A percentile compares a stretch with the other conserved stretches of the same genome.
Conservation (phyloP, 768 basidiomycete species). For the Clitopilus hobsonii region DNA sequence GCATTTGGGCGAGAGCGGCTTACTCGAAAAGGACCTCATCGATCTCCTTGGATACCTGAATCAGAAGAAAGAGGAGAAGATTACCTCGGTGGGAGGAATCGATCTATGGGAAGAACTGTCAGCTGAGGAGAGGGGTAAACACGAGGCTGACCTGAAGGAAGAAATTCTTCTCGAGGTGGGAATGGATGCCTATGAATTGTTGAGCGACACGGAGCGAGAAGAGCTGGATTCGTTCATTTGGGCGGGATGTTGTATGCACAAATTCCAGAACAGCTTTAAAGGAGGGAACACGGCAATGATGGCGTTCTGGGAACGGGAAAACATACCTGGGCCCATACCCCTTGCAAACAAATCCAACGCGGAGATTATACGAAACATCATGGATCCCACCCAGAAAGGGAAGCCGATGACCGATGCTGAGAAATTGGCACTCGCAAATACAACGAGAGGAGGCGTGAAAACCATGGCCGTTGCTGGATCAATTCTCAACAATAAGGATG, state of each 20-base stretch:
- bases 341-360: conserved; percentile 26
- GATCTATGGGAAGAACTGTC: conserved; percentile 17
- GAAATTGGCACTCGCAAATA: conserved; percentile 11
- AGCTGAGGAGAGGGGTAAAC: conserved; percentile 11
- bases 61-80: conserved; percentile 14
- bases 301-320: conserved; percentile 17
- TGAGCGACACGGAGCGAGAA: conserved; percentile 12
- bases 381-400: conserved; percentile 1
- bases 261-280: conserved; percentile 29
- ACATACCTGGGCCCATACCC: conserved; percentile 14
- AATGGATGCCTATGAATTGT: conserved; percentile 12
- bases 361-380: conserved; percentile 7
- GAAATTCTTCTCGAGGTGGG: conserved; percentile 15
- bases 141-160: conserved; percentile 12
- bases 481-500: conserved; percentile 28
- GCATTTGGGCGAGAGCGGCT: conserved; percentile 12
- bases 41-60: conserved; percentile 14
- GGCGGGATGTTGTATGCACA: conserved; percentile 35
- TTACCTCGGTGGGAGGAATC: conserved; percentile 18
- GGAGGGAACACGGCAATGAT: conserved; percentile 23
- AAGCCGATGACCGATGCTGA: conserved; percentile 6
- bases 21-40: conserved; percentile 4
- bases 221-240: conserved; percentile 24
- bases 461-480: conserved; percentile 19
- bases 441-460: conserved; percentile 23